Evolutionary conservation across 2,329 filamentous ascomycete species (phyloP).

Genomic region (Hymenoscyphus occultus): DNA sequence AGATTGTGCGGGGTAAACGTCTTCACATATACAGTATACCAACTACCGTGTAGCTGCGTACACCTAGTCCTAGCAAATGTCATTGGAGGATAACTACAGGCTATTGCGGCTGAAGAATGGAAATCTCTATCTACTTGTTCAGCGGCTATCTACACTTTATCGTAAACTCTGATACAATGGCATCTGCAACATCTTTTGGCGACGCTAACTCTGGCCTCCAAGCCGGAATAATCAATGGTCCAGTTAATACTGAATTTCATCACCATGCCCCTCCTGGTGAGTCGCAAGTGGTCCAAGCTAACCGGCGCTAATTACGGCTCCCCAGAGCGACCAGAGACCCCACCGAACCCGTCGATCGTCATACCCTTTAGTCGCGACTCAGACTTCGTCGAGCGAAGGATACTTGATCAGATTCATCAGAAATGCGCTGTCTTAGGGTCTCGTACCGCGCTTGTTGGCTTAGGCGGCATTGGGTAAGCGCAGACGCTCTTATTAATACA

Average conservation of each 20-base stretch:
- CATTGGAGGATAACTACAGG: slow-evolving; percentile 16
- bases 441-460: slow-evolving; percentile 25
- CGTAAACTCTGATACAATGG: slow-evolving; percentile 22
- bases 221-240: slow-evolving; percentile 25
- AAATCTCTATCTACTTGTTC: too few relatives aligned
- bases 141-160: slow-evolving; percentile 18
- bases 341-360: slow-evolving; percentile 23
- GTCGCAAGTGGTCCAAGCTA: slow-evolving; percentile 25
- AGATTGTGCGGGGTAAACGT: too few relatives aligned
- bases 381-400: slow-evolving; percentile 24
- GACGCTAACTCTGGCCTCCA: slow-evolving; percentile 24
- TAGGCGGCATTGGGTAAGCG: slow-evolving; percentile 27
- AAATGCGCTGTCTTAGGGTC: slow-evolving; percentile 27
- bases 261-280: slow-evolving; percentile 26
- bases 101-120: slow-evolving; percentile 28
- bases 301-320: slow-evolving; percentile 23
- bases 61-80: slow-evolving; percentile 1
- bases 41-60: too few relatives aligned
- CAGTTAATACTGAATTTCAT: slow-evolving; percentile 24
- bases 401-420: slow-evolving; percentile 31
- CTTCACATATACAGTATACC: too few relatives aligned
- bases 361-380: slow-evolving; percentile 27
- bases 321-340: slow-evolving; percentile 26
- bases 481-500: slow-evolving; percentile 12
- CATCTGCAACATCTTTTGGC: slow-evolving; percentile 24